Evolutionary conservation across 1,139 yeast genomes (phyloP), one percentile per base, ranked within the genome.

Genomic region (Blastobotrys aristatus): DNA sequence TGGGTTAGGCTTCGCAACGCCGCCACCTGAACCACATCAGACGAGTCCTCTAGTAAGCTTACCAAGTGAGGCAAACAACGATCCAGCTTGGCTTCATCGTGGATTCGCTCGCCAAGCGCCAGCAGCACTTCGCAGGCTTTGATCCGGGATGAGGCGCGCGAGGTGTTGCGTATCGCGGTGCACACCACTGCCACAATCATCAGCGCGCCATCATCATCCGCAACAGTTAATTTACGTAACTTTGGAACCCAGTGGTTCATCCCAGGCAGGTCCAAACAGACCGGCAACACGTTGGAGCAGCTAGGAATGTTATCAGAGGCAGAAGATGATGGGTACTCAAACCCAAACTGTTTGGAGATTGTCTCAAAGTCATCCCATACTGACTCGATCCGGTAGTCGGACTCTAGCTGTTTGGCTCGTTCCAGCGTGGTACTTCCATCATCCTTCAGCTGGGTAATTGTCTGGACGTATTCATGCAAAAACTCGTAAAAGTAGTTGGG

Each of bases 71-170:
- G 97, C 20, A 92, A 63, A 29, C 92, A 80, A 40, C 97, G 69
- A 62, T 92, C 97, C 40, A 92, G 70, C 60, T 89, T 90, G 18
- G 83, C 83, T 49, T 86, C 95, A 60, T 92, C 97, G 36, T 79
- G 77, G 2, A 88, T 71, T 51, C 80, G 75, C 60, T 87, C 96
- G 0, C 94, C 79, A 14, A 92, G 70, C 0, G 88, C 88, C 11
- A 88, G 63, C 2, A 92, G 75, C 48, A 90, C 65, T 57, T 89
- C 94, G 56, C 95, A 75, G 0, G 92, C 94, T 57, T 79, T 78
- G 3, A 84, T 64, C 55, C 88, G 76, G 26, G 83, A 78, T 0
- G 76, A 64, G 0, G 88, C 81, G 27, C 79, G 77, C 8, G 76
- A 75, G 0, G 89, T 74, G 47, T 85, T 79, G 53, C 89, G 74